Conservation (phyloP, 2,329 filamentous ascomycete genomes). For the Fonsecaea pedrosoi region DNA sequence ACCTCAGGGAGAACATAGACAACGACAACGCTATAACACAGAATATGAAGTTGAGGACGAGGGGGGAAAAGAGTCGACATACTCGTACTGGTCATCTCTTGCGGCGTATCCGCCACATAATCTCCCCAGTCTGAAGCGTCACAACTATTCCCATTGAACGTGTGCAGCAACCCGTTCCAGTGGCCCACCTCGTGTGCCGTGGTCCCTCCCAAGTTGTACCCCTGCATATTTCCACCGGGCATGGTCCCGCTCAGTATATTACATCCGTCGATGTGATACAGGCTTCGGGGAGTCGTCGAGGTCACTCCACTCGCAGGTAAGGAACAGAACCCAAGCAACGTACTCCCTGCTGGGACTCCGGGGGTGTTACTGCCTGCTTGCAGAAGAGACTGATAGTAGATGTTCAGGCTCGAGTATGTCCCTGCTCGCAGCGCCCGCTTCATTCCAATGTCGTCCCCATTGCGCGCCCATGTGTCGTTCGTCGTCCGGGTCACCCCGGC, state of each 20-base stretch:
- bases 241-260: slow-evolving; percentile 64
- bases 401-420: slow-evolving; percentile 61
- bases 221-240: slow-evolving; percentile 57
- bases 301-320: slow-evolving; percentile 53
- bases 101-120: slow-evolving; percentile 54
- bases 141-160: slow-evolving; percentile 52
- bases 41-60: background rate
- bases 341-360: slow-evolving; percentile 42
- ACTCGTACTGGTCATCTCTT: slow-evolving; percentile 60
- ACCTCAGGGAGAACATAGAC: no score
- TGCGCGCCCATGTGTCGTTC: slow-evolving; percentile 63
- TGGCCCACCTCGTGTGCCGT: slow-evolving; percentile 56
- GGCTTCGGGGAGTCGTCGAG: slow-evolving; percentile 44
- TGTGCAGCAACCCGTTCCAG: slow-evolving; percentile 56
- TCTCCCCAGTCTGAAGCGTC: slow-evolving; percentile 47
- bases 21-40: background rate
- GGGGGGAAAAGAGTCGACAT: slow-evolving; percentile 7
- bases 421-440: slow-evolving; percentile 62
- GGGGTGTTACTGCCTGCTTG: slow-evolving; percentile 42
- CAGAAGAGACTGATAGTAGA: slow-evolving; percentile 66
- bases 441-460: slow-evolving; percentile 57
- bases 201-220: slow-evolving; percentile 58
- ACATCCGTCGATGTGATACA: slow-evolving; percentile 62
- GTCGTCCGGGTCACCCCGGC: slow-evolving; percentile 57
- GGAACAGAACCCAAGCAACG: slow-evolving; percentile 62